Conservation (phyloP, 176 grass and related monocot species). For the Oryza nivara region DNA sequence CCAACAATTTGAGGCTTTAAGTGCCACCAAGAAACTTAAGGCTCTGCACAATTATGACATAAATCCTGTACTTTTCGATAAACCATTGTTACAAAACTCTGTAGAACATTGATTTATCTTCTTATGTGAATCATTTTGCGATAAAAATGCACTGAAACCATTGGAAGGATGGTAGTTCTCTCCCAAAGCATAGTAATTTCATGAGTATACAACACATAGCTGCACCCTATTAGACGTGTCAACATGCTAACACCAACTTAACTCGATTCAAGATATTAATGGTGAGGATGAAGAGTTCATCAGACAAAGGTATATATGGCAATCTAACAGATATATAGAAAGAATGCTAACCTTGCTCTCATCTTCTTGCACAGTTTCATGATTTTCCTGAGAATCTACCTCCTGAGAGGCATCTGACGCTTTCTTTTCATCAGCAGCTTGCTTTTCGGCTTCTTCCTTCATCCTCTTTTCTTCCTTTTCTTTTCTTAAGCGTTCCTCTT, state of each 20-base stretch:
- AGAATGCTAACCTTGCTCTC: conserved; percentile 57
- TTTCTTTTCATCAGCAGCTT: conserved; percentile 53
- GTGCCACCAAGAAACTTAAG: background rate
- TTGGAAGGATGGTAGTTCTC: background rate
- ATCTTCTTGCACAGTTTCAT: conserved; percentile 47
- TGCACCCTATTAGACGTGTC: conserved; percentile 21
- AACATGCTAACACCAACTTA: conserved; percentile 16
- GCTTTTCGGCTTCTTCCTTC: conserved; percentile 79
- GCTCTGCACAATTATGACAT: background rate
- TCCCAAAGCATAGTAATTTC: conserved; percentile 1
- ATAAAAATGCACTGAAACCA: conserved; percentile 11
- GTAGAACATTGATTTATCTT: background rate
- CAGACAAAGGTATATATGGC: background rate
- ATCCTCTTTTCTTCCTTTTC: conserved; percentile 90
- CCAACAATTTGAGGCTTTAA: background rate
- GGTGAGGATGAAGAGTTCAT: background rate
- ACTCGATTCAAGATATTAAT: conserved; percentile 14
- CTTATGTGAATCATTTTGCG: conserved; percentile 27
- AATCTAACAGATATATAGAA: conserved; percentile 34
- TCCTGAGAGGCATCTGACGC: conserved; percentile 48
- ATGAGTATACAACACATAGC: background rate
- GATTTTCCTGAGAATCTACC: conserved; percentile 45
- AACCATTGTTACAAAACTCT: background rate
- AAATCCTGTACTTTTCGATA: background rate
- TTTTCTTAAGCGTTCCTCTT: conserved; percentile 81